Conservation (phyloP, 1,284 basidiomycete species). For the Sparassis latifolia region DNA sequence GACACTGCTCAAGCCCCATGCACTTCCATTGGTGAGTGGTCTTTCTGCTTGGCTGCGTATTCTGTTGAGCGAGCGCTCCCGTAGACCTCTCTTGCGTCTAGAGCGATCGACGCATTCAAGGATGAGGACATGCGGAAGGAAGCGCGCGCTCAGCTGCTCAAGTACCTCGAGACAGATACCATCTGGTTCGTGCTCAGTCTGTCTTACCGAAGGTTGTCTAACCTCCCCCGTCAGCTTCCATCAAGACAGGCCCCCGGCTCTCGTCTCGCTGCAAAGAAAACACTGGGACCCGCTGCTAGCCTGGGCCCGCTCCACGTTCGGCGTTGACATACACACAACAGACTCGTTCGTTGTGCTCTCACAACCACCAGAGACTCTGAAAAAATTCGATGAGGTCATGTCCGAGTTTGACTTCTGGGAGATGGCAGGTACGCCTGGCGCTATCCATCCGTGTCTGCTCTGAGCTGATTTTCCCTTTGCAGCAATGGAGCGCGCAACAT, state of each 20-base stretch:
- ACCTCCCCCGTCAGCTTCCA: constrained; percentile 58
- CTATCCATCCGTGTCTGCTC: neutral
- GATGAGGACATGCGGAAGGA: constrained; percentile 53
- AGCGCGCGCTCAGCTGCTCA: constrained; percentile 69
- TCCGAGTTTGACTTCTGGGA: constrained; percentile 73
- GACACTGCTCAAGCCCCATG: constrained; percentile 81
- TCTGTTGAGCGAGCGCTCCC: neutral
- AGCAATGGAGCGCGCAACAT: constrained; percentile 92
- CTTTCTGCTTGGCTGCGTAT: constrained; percentile 19
- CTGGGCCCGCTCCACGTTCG: constrained; percentile 70
- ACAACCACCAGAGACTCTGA: constrained; percentile 65
- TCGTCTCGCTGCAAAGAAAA: constrained; percentile 77
- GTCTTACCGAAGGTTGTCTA: neutral
- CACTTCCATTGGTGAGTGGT: constrained; percentile 74
- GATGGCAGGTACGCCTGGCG: constrained; percentile 69
- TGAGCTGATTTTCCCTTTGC: neutral
- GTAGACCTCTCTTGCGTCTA: constrained; percentile 83
- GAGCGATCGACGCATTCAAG: constrained; percentile 81
- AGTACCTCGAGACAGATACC: constrained; percentile 94
- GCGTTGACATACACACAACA: constrained; percentile 60
- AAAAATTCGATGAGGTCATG: constrained; percentile 54
- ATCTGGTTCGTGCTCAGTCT: constrained; percentile 57
- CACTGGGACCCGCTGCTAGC: constrained; percentile 88
- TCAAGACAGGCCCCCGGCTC: constrained; percentile 65
- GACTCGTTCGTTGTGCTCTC: constrained; percentile 61